Base-by-base conservation (phyloP, 176 grass and related monocot genomes). In the Oryza nivara region DNA sequence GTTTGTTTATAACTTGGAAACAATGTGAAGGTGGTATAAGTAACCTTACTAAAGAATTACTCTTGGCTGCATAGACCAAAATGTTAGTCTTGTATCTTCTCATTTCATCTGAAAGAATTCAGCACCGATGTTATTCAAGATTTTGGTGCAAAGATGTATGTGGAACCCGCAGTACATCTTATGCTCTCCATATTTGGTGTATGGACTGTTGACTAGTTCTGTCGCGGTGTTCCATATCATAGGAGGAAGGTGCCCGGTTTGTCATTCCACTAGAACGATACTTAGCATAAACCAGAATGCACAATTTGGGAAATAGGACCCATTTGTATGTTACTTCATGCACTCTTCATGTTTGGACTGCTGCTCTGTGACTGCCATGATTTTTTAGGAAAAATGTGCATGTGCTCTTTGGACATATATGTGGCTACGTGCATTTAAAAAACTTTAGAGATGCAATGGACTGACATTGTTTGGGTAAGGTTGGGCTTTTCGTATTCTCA, bases 361-460 rank as follows among this genome's bases (percentile, higher is more conserved):
- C 46, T 51, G 52, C 72, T 12, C 30, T 76, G n/a, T 72, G 35
- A 81, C 41, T 17, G 56, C 20, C 6, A 11, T 72, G 7, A 76
- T 76, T 74, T 35, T 52, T 74, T 17, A 7, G 44, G 5, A 17
- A 15, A 38, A 41, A 65, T 36, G 32, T 0, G 28, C 43, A 41
- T 28, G 49, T 75, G 17, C 71, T 48, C 14, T 63, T 80, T 69
- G 14, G 63, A 52, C 76, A 65, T 64, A 11, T 75, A 63, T 81
- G 43, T 10, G 43, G 43, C 43, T 44, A 44, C 2, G 11, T 63
- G 11, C 20, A 23, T 60, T 84, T 70, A 51, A 60, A 60, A 60
- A 60, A 17, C 28, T 65, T 32, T 13, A 35, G 68, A 67, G 61
- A 60, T 75, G 19, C 19, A 1, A 20, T 79, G 0, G n/a, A 35